phyloP scores from a whole-genome alignment of 2,329 filamentous ascomycete species.

The Emmonsia crescens region DNA sequence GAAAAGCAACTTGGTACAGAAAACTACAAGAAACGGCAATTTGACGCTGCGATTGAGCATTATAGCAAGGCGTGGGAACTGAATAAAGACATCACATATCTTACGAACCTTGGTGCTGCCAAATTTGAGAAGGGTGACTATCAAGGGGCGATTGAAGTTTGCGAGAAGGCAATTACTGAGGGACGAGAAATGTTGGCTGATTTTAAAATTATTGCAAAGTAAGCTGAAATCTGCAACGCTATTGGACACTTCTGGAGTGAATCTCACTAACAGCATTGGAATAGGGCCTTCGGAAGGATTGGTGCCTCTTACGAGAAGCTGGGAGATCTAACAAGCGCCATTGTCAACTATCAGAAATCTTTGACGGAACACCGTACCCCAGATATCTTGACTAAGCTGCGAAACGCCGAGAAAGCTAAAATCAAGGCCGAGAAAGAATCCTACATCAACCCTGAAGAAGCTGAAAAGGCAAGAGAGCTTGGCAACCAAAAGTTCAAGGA shows the following conservation, averaged over 20 bases:
- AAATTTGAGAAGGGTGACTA: conserved; percentile 96
- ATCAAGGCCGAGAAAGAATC: conserved; percentile 61
- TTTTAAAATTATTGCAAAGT: conserved; percentile 97
- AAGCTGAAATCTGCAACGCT: conserved; percentile 15
- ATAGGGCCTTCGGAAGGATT: conserved; percentile 76
- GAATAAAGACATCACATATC: conserved; percentile 92
- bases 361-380: conserved; percentile 95
- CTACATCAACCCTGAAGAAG: conserved; percentile 83
- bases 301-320: conserved; percentile 87
- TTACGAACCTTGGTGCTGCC: conserved; percentile 91
- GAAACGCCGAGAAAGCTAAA: conserved; percentile 79
- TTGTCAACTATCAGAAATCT: conserved; percentile 85
- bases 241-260: background rate
- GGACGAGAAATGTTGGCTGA: conserved; percentile 83
- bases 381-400: conserved; percentile 85
- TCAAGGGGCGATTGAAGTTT: conserved; percentile 73
- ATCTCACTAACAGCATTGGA: conserved; percentile 9
- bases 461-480: conserved; percentile 87
- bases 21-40: conserved; percentile 96
- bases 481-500: conserved; percentile 98
- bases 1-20: conserved; percentile 92
- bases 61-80: conserved; percentile 92
- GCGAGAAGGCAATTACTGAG: conserved; percentile 79
- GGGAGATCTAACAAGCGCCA: conserved; percentile 65
- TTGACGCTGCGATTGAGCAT: conserved; percentile 87